Base-by-base conservation (phyloP, 352 stramenopile genomes). In the Phytophthora tubulina region DNA sequence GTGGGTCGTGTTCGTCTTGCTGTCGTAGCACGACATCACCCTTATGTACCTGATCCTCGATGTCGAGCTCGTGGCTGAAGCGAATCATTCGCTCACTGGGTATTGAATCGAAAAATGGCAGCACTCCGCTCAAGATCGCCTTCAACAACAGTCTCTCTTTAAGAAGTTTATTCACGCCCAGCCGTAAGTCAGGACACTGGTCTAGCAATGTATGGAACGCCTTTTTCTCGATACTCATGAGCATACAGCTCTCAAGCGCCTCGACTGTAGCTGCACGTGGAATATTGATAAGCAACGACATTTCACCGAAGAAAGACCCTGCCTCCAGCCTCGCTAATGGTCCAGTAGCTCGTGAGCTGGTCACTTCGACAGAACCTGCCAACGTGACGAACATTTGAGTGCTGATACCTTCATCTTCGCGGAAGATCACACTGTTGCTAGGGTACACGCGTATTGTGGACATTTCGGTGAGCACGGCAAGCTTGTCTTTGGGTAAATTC, bases 301-400 rank as follows among this genome's bases (percentile, higher is more conserved):
- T 94, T 54, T 94, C 87, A 3, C 87, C 87, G 65, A 94, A 94
- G 65, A 92, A 94, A 1, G 85, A 92, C 7, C 87, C 87, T 2
- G 87, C 72, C 15, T 87, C 82, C 0, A 94, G 73, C 8, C 68
- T 90, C 10, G 87, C 87, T n/a, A 94, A 70, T 1, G 83, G 81
- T 0, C 67, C 72, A 4, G 66, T 57, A 1, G 81, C 70, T 10
- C 83, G 76, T 1, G 85, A 86, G 48, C 83, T 92, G 8, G 76
- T 92, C 3, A 93, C 87, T 48, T 93, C 81, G 1, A 94, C 69
- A 9, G 74, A 75, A 0, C 85, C 87, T 4, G 85, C 82, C 3
- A 94, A 67, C 13, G 84, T 94, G 21, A 94, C 80, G 58, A 90
- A 94, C 84, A 94, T 91, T 67, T 94, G 85, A 27, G 82, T 91